A percentile compares a stretch with the other conserved stretches of the same genome.
Evolutionary conservation across 2,329 filamentous ascomycete species (phyloP).

Genomic region (Seiridium cupressi): DNA sequence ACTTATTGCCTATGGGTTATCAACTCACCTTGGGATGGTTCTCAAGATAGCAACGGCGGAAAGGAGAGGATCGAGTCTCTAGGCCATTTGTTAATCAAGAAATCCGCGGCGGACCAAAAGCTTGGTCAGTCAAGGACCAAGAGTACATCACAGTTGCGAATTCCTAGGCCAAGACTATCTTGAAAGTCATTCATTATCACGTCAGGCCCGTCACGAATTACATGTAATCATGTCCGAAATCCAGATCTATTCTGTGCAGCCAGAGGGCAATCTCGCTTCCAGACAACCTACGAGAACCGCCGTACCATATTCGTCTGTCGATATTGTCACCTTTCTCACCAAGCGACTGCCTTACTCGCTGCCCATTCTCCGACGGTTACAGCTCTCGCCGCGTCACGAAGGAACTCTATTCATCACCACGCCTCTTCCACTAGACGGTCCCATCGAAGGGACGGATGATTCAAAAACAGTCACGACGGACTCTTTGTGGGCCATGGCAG

Average conservation of each 20-base stretch:
- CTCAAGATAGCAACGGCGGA: too few relatives aligned
- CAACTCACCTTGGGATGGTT: too few relatives aligned
- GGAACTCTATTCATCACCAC: conserved; percentile 5
- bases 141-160: not conserved
- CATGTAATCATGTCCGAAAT: not conserved
- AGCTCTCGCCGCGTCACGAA: not conserved
- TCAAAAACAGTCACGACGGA: not conserved
- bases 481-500: not conserved
- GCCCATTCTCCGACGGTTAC: not conserved
- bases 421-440: not conserved
- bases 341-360: not conserved
- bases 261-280: not conserved
- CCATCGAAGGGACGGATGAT: not conserved
- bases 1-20: too few relatives aligned
- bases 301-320: not conserved
- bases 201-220: too few relatives aligned
- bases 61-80: too few relatives aligned
- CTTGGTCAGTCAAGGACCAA: not conserved
- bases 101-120: too few relatives aligned
- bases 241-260: not conserved
- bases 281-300: not conserved
- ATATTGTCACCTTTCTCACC: conserved; percentile 3
- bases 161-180: too few relatives aligned
- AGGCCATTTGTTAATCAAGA: too few relatives aligned
- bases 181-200: too few relatives aligned